Evolutionary conservation across 1,139 yeast genomes (phyloP).

Genomic region (Debaryomyces fabryi): DNA sequence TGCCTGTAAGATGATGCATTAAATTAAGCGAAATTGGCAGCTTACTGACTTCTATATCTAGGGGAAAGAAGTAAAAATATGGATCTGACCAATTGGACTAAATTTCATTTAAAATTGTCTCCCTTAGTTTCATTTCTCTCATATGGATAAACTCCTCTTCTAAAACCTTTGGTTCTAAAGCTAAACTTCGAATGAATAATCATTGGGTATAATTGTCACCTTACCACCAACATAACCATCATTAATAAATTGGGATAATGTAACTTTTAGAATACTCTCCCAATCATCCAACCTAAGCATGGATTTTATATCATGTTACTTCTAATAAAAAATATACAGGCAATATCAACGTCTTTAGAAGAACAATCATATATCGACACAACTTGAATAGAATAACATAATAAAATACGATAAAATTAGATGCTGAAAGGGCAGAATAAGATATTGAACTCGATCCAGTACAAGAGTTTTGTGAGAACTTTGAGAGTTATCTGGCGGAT

Average conservation of each 20-base stretch:
- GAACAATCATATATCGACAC: not conserved
- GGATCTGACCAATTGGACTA: too few species aligned
- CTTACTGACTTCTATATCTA: too few species aligned
- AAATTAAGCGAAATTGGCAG: too few species aligned
- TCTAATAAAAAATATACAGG: not conserved
- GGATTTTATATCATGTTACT: not conserved
- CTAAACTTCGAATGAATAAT: not conserved
- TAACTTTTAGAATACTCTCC: not conserved
- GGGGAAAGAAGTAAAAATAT: too few species aligned
- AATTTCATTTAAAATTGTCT: too few species aligned
- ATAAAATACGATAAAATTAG: too few species aligned
- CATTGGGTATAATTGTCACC: not conserved
- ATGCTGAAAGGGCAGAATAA: too few species aligned
- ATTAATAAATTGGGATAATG: not conserved
- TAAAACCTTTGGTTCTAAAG: not conserved
- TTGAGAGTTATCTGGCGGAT: too few species aligned
- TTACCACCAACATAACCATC: not conserved
- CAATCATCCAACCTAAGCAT: not conserved
- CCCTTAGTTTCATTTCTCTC: not conserved
- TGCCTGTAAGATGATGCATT: too few species aligned
- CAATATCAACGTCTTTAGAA: not conserved
- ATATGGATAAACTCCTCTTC: not conserved
- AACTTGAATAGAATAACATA: too few species aligned
- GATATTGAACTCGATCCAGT: too few species aligned
- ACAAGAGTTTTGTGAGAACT: too few species aligned